Evolutionary conservation across 768 basidiomycete species (phyloP).

Genomic region (Exidia glandulosa): DNA sequence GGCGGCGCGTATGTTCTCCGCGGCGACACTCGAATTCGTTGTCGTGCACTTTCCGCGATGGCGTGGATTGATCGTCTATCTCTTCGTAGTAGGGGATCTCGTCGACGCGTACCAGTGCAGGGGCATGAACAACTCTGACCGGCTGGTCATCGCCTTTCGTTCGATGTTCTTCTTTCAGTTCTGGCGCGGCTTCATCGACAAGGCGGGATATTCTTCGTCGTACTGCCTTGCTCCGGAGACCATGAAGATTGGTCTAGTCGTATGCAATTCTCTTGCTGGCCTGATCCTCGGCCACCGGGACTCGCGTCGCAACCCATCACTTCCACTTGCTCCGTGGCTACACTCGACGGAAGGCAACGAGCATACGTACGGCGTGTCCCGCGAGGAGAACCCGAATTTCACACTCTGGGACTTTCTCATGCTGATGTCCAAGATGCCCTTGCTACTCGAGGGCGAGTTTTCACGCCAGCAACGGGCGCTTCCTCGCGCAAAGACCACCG

Average conservation of each 20-base stretch:
- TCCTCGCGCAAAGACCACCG: too few relatives aligned
- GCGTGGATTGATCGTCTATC: conserved; percentile 21
- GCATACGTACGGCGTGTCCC: conserved; percentile 19
- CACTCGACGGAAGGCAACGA: conserved; percentile 20
- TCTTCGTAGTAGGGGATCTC: conserved; percentile 25
- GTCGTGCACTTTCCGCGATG: conserved; percentile 16
- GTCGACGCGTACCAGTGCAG: conserved; percentile 20
- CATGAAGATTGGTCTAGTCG: conserved; percentile 12
- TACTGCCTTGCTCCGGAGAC: conserved; percentile 15
- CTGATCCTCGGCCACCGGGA: conserved; percentile 12
- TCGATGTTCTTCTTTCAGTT: conserved; percentile 15
- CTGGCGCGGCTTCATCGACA: conserved; percentile 15
- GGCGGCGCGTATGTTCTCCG: conserved; percentile 29
- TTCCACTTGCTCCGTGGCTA: conserved; percentile 21
- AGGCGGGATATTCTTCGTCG: conserved; percentile 9
- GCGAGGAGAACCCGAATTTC: conserved; percentile 14
- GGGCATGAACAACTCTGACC: conserved; percentile 11
- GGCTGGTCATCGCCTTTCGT: conserved; percentile 14
- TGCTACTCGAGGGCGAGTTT: too few relatives aligned
- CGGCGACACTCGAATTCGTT: conserved; percentile 17
- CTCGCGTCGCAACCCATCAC: conserved; percentile 2
- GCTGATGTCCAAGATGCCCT: conserved; percentile 9
- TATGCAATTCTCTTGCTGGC: conserved; percentile 11
- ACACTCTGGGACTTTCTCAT: conserved; percentile 11
- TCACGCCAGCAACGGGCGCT: too few relatives aligned